phyloP scores from a whole-genome alignment of 2,329 filamentous ascomycete genomes.

The Dothistroma pini region DNA sequence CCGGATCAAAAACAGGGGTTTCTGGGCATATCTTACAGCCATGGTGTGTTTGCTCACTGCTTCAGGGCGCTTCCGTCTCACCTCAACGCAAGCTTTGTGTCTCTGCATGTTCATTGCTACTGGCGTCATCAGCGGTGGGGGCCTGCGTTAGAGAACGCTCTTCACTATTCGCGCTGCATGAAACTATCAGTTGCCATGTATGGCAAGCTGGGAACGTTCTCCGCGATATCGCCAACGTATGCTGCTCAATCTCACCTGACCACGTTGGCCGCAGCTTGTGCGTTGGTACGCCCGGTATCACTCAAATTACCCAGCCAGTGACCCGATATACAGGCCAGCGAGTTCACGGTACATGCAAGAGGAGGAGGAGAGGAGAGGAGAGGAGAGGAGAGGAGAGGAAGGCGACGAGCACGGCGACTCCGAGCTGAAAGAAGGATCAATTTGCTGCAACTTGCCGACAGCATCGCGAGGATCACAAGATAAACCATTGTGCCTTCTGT shows the following conservation, averaged over 20 bases:
- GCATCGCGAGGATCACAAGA: too few relatives aligned
- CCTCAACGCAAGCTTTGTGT: neutral
- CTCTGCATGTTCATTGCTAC: neutral
- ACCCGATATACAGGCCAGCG: too few relatives aligned
- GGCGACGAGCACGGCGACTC: too few relatives aligned
- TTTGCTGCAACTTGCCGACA: too few relatives aligned
- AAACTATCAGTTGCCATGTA: neutral
- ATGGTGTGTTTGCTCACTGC: neutral
- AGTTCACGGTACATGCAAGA: too few relatives aligned
- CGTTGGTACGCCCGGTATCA: too few relatives aligned
- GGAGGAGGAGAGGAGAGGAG: too few relatives aligned
- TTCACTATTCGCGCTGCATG: neutral
- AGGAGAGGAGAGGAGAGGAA: too few relatives aligned
- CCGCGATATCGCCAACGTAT: neutral
- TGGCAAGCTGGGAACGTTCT: neutral
- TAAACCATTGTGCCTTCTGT: too few relatives aligned
- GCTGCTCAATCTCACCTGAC: neutral
- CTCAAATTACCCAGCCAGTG: too few relatives aligned
- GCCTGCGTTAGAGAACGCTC: neutral
- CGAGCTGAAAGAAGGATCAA: too few relatives aligned
- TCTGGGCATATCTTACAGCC: neutral
- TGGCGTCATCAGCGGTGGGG: neutral
- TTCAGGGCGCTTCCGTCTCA: neutral
- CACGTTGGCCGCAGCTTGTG: too few relatives aligned
- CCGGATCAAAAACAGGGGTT: neutral